These are phyloP conservation scores for Chlamydomonas asymmetrica DNA, from an alignment of 139 green algal species.

Conservation along the genomic window DNA sequence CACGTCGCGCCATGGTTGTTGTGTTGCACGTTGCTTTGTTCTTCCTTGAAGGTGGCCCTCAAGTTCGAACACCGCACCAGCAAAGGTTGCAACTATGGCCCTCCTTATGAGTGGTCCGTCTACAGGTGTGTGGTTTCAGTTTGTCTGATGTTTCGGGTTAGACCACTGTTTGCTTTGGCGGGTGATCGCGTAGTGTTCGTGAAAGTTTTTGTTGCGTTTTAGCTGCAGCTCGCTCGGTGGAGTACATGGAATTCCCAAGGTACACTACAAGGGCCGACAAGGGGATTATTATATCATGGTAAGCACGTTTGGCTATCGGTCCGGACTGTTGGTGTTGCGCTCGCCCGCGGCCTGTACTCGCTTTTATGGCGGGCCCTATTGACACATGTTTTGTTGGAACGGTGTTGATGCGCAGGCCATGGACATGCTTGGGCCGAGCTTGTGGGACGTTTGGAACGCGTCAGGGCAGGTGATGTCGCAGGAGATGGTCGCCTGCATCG, in stretches of 20 bases:
- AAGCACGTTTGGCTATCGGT: too few species aligned
- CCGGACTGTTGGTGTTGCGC: too few species aligned
- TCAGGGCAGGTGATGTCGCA: slow-evolving; percentile 92
- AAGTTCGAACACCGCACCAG: slow-evolving; percentile 97
- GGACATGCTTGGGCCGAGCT: slow-evolving; percentile 94
- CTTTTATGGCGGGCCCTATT: too few species aligned
- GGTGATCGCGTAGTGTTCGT: not conserved
- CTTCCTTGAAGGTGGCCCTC: slow-evolving; percentile 79
- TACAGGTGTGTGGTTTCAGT: slow-evolving; percentile 88
- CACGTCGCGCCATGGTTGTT: not conserved
- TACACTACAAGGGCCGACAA: slow-evolving; percentile 97
- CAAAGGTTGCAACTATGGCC: slow-evolving; percentile 98
- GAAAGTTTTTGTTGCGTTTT: not conserved
- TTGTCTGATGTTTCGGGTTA: too few species aligned
- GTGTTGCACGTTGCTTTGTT: not conserved
- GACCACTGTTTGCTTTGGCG: too few species aligned
- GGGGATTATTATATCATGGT: slow-evolving; percentile 99
- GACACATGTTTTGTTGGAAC: too few species aligned
- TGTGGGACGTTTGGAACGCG: slow-evolving; percentile 99
- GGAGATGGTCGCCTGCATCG: slow-evolving; percentile 99
- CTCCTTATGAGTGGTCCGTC: slow-evolving; percentile 98
- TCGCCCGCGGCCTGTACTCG: too few species aligned
- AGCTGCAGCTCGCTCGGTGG: slow-evolving; percentile 71
- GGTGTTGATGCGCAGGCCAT: slow-evolving; percentile 95
- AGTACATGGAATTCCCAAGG: slow-evolving; percentile 88